Evolutionary conservation across 176 grass and related monocot genomes (phyloP).

Genomic region (bread wheat (Triticum aestivum)): IWGSC_CS_RefSeq_v2.1 NC_057805.1:515587853-515588352

Average conservation of each 20-base stretch:
- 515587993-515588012: neutral
- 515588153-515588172: conserved; percentile 50
- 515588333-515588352: conserved; percentile 28
- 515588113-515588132: conserved; percentile 92
- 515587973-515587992: neutral
- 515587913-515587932: conserved; percentile 76
- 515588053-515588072: conserved; percentile 81
- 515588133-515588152: conserved; percentile 91
- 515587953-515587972: neutral
- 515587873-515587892: conserved; percentile 80
- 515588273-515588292: neutral
- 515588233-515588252: conserved; percentile 65
- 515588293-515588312: neutral
- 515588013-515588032: neutral
- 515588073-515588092: conserved; percentile 52
- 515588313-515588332: neutral
- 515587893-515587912: conserved; percentile 82
- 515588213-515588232: conserved; percentile 93
- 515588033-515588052: conserved; percentile 65
- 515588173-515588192: conserved; percentile 26
- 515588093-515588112: conserved; percentile 67
- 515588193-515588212: conserved; percentile 72
- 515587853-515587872: conserved; percentile 89
- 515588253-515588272: conserved; percentile 4
- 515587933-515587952: conserved; percentile 4